phyloP scores from a whole-genome alignment of 192 early-diverging fungal species.

The Lobosporangium transversale region DNA sequence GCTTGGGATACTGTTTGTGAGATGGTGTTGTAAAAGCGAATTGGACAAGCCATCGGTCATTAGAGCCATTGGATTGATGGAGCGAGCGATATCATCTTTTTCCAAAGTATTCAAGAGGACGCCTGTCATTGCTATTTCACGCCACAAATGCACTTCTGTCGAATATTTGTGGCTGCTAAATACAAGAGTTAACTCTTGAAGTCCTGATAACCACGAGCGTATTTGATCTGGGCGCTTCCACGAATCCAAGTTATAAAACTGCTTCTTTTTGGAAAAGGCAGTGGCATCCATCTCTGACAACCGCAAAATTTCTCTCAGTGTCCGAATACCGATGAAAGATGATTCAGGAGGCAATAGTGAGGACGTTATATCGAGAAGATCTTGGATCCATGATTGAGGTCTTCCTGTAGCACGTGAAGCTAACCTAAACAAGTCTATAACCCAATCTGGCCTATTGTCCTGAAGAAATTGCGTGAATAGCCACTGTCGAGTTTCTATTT shows the following conservation, averaged over 20 bases:
- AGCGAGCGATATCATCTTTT: slow-evolving; percentile 18
- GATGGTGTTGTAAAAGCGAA: not conserved
- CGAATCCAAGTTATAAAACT: slow-evolving; percentile 12
- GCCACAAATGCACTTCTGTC: slow-evolving; percentile 20
- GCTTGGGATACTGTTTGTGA: not conserved
- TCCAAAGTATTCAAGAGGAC: slow-evolving; percentile 9
- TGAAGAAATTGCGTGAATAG: slow-evolving; percentile 1
- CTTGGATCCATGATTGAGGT: slow-evolving; percentile 21
- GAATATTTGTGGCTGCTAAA: not conserved
- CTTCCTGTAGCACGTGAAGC: not conserved
- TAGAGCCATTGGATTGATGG: slow-evolving; percentile 3
- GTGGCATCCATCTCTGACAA: slow-evolving; percentile 8
- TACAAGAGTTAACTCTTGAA: not conserved
- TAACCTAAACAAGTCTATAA: slow-evolving; percentile 26
- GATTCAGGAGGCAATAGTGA: not conserved
- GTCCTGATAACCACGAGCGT: slow-evolving; percentile 16
- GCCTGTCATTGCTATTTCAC: slow-evolving; percentile 39
- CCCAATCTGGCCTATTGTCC: slow-evolving; percentile 16
- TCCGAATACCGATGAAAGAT: not conserved
- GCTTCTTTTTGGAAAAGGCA: slow-evolving; percentile 7
- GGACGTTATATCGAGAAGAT: slow-evolving; percentile 7
- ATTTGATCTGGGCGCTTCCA: slow-evolving; percentile 8
- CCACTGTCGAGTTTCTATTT: slow-evolving; percentile 18
- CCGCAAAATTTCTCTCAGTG: slow-evolving; percentile 7
- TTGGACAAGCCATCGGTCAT: not conserved